Conservation (phyloP, 257 asterid genomes). For the Eucommia ulmoides region DNA sequence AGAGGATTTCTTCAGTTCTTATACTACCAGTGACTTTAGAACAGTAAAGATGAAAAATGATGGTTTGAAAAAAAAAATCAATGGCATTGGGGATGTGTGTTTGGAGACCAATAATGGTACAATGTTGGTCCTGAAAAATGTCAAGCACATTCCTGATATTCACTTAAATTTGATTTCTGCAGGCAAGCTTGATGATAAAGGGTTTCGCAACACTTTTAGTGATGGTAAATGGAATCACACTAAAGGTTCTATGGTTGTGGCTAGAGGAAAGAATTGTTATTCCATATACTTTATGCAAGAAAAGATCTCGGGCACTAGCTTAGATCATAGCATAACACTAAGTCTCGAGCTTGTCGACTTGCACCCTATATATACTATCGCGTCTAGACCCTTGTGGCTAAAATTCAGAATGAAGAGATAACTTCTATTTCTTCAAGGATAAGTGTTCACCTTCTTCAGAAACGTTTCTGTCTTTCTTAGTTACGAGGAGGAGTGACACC, state of each 20-base stretch:
- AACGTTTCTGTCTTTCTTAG: too few species aligned
- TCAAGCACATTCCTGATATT: not conserved
- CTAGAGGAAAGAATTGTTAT: not conserved
- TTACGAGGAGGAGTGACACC: too few species aligned
- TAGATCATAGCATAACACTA: too few species aligned
- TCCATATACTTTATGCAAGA: not conserved
- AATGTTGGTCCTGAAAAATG: not conserved
- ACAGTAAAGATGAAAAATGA: not conserved
- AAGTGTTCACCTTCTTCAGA: too few species aligned
- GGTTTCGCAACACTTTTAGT: not conserved
- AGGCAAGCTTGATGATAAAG: not conserved
- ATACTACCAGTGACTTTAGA: not conserved
- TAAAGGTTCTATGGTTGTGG: not conserved
- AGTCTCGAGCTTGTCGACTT: too few species aligned
- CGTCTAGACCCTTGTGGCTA: too few species aligned
- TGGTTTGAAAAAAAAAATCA: not conserved
- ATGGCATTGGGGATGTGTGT: not conserved
- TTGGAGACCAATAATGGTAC: not conserved
- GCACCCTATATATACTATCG: too few species aligned
- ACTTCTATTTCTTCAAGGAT: too few species aligned
- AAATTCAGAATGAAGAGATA: too few species aligned
- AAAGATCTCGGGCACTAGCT: too few species aligned
- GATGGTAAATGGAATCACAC: not conserved
- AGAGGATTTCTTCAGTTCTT: not conserved
- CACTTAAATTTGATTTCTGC: not conserved